Base-by-base conservation (phyloP, 2,329 filamentous ascomycete species). In the Monilinia vaccinii-corymbosi region DNA sequence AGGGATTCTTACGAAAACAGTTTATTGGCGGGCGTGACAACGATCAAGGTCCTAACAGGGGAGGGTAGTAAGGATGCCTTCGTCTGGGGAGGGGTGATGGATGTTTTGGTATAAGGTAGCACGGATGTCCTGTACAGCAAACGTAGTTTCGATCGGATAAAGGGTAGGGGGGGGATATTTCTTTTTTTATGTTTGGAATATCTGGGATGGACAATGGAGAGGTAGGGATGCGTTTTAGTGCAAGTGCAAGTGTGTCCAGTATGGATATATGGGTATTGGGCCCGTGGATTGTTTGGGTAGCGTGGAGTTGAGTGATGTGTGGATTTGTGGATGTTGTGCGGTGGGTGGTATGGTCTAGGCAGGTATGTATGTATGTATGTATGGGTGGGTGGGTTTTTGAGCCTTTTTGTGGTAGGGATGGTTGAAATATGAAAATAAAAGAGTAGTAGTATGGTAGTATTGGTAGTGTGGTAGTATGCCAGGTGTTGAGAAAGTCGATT, bases 31-130 rank as follows among this genome's bases (percentile, higher is more conserved):
- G 46, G 38, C 46, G 55, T 36, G 44, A 45, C 53, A 58, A 50
- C 59, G 59, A 61, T 61, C 59, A 61, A 42, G 59, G 50, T 47
- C 53, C 8, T 48, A 60, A 46, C 58, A 60, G 49, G 58, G 58
- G 34, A 36, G 50, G 36, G 50, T 25, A 56, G 34, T 52, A 36
- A 44, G 40, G 48, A 46, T 53, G 48, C 48, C 32, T 36, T 46
- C 42, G 32, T 48, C 59, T 61, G 38, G 45, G 59, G 59, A 60
- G 52, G 59, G 52, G 53, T 53, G 47, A 25, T 44, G 18, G 40
- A 28, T 59, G 57, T 59, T 59, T 53, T 42, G 56, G 57, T 53
- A 53, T 42, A 56, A 25, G 40, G 57, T 59, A 59, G 48, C 48
- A 59, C 57, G 48, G 48, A 59, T 59, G 48, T 59, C n/a, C 48